Evolutionary conservation across 345 rosid genomes (phyloP).

Genomic region (Camelina sativa): DNA sequence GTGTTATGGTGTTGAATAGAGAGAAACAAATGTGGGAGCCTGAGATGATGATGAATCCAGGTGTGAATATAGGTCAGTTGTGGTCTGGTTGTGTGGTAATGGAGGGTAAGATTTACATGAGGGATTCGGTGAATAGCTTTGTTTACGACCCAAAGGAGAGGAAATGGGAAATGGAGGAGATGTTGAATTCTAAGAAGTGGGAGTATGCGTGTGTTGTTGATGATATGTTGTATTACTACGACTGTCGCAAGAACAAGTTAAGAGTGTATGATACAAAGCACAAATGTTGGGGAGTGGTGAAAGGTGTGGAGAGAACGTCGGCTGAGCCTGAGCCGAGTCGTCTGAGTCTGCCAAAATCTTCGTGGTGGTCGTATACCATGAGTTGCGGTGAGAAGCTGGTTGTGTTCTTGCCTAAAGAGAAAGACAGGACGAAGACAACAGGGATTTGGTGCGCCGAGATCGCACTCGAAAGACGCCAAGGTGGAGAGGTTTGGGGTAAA

Average conservation of each 20-base stretch:
- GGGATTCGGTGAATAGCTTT: not conserved
- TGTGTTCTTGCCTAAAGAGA: not conserved
- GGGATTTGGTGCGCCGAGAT: not conserved
- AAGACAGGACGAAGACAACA: too few species aligned
- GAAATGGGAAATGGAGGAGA: not conserved
- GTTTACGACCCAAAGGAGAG: not conserved
- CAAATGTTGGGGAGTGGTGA: not conserved
- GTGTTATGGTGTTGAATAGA: not conserved
- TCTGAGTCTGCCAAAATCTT: not conserved
- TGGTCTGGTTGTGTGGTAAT: not conserved
- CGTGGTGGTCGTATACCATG: not conserved
- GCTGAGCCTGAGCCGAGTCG: too few species aligned
- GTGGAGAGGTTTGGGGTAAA: slow-evolving; percentile 5
- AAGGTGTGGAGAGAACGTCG: not conserved
- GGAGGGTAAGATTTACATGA: not conserved
- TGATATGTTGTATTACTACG: slow-evolving; percentile 9
- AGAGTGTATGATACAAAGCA: slow-evolving; percentile 10
- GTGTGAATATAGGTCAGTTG: not conserved
- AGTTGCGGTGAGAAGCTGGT: not conserved
- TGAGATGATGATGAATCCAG: not conserved
- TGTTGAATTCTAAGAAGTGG: not conserved
- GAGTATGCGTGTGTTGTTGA: not conserved
- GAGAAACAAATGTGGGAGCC: slow-evolving; percentile 6
- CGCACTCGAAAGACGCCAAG: not conserved
- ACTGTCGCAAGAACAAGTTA: not conserved